These are phyloP conservation scores for Lecanicillium sp. DNA, from an alignment of 2,329 filamentous ascomycete genomes.

Conservation along the genomic window DNA sequence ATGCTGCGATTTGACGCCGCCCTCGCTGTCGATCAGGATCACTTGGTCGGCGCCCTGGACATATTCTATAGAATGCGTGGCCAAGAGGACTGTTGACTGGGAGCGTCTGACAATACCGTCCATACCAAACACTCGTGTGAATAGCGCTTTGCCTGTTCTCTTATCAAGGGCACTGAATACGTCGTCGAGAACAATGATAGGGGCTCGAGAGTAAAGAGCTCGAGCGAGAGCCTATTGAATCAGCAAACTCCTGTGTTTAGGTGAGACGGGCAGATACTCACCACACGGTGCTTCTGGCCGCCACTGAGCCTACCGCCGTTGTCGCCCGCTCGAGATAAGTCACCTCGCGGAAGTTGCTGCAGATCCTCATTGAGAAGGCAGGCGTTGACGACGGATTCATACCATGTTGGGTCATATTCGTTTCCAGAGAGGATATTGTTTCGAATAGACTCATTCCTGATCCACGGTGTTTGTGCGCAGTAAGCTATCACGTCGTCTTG, in stretches of 20 bases:
- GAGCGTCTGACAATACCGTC: neutral
- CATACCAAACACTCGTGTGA: neutral
- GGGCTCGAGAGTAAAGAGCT: neutral
- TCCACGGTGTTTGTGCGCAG: neutral
- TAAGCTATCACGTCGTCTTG: neutral
- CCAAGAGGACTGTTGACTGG: neutral
- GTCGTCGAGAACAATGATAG: neutral
- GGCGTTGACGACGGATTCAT: neutral
- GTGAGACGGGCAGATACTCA: too few relatives aligned
- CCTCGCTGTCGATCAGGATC: neutral
- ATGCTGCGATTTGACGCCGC: neutral
- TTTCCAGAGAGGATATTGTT: neutral
- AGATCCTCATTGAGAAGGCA: neutral
- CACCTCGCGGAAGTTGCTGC: neutral
- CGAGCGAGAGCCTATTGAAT: neutral
- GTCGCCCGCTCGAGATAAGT: neutral
- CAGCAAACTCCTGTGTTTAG: too few relatives aligned
- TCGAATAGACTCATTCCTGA: neutral
- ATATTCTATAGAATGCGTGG: neutral
- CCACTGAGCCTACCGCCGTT: slow-evolving; percentile 2
- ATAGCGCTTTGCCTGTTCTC: neutral
- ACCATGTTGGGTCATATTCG: neutral
- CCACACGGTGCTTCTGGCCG: neutral
- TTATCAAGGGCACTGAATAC: neutral
- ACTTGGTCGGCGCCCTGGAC: neutral